Percentiles rank a stretch among this genome's conserved stretches.
phyloP scores from a whole-genome alignment of 306 rosid species.

The Ormosia emarginata region DNA sequence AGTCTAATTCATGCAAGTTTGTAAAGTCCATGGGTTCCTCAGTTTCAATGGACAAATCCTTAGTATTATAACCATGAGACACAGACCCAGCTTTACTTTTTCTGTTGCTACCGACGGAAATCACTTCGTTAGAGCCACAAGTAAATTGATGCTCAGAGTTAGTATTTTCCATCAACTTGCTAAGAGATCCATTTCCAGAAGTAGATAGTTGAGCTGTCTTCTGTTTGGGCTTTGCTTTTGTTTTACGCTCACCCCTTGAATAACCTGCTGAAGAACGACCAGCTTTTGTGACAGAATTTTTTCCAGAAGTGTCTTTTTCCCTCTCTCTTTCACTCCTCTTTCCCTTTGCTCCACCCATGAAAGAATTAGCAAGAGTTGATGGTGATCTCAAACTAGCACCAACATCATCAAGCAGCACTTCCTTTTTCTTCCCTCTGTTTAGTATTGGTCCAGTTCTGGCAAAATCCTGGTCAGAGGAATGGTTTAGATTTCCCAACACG shows the following conservation, averaged over 20 bases:
- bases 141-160: conserved; percentile 36
- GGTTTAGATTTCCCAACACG: conserved; percentile 37
- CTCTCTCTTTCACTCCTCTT: conserved; percentile 80
- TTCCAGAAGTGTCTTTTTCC: conserved; percentile 49
- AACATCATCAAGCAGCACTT: conserved; percentile 74
- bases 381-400: conserved; percentile 51
- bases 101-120: conserved; percentile 23
- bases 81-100: conserved; percentile 36
- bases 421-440: conserved; percentile 72
- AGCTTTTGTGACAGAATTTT: conserved; percentile 46
- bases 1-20: conserved; percentile 58
- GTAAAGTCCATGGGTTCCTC: conserved; percentile 42
- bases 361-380: conserved; percentile 46
- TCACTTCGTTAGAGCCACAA: conserved; percentile 38
- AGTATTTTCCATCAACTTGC: conserved; percentile 36
- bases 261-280: conserved; percentile 46
- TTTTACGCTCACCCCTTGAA: conserved; percentile 61
- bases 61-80: conserved; percentile 16
- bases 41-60: conserved; percentile 33
- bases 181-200: conserved; percentile 50
- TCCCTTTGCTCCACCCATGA: conserved; percentile 59
- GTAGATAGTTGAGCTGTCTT: conserved; percentile 57
- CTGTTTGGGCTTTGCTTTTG: conserved; percentile 76
- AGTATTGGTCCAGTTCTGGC: conserved; percentile 53
- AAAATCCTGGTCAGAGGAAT: conserved; percentile 49